Evolutionary conservation across 306 rosid genomes (phyloP).

Genomic region (Phaseolus lunatus): DNA sequence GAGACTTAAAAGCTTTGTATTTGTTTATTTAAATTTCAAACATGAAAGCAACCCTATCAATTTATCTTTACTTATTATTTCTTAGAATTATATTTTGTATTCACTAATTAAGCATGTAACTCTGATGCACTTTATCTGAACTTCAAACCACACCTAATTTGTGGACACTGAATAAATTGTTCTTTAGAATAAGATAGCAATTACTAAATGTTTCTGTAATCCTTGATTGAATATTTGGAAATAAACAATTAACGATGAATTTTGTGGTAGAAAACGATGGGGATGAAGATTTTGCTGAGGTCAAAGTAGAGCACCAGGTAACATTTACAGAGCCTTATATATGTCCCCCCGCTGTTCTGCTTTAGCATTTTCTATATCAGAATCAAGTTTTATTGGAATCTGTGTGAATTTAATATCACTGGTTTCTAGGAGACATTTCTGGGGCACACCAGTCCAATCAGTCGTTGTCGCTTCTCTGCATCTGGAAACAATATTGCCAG

Average conservation of each 20-base stretch:
- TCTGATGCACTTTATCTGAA: conserved; percentile 15
- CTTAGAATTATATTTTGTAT: background rate
- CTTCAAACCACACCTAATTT: conserved; percentile 18
- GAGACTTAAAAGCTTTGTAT: background rate
- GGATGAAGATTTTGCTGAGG: conserved; percentile 89
- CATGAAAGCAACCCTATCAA: background rate
- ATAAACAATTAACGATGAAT: conserved; percentile 31
- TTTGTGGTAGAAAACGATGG: conserved; percentile 65
- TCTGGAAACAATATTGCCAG: conserved; percentile 97
- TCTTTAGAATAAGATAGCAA: conserved; percentile 16
- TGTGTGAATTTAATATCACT: conserved; percentile 47
- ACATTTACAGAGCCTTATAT: conserved; percentile 16
- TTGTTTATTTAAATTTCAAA: background rate
- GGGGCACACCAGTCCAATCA: conserved; percentile 96
- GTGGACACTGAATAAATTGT: conserved; percentile 24
- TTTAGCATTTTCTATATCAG: conserved; percentile 4
- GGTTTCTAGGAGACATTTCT: conserved; percentile 88
- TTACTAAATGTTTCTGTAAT: conserved; percentile 20
- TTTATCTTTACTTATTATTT: background rate
- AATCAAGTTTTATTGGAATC: conserved; percentile 38
- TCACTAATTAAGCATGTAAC: conserved; percentile 17
- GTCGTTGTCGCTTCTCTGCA: conserved; percentile 90
- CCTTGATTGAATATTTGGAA: conserved; percentile 34
- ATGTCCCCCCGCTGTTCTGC: background rate
- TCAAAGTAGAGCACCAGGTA: conserved; percentile 91